These are phyloP conservation scores for Scytalidium lignicola DNA, from an alignment of 2,329 filamentous ascomycete species.

Conservation along the genomic window DNA sequence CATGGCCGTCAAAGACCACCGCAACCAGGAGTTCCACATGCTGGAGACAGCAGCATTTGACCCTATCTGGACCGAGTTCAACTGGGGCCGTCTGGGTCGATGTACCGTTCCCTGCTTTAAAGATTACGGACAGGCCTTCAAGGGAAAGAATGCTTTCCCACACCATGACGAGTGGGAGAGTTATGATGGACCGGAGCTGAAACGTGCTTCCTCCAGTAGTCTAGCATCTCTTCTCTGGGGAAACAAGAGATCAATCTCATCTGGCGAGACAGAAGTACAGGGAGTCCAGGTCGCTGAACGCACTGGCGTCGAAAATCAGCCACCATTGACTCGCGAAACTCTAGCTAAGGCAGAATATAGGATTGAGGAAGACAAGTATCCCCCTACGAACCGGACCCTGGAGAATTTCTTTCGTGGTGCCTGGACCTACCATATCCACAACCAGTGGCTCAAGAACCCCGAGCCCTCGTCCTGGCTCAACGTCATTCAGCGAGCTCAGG, in stretches of 20 bases:
- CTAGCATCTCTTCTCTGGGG: conserved; percentile 20
- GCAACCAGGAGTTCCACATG: conserved; percentile 49
- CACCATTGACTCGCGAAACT: conserved; percentile 9
- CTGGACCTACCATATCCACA: conserved; percentile 54
- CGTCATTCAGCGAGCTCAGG: conserved; percentile 46
- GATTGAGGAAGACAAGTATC: conserved; percentile 44
- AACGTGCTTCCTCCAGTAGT: conserved; percentile 21
- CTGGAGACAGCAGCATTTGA: conserved; percentile 53
- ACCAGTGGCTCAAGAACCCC: conserved; percentile 52
- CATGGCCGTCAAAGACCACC: conserved; percentile 51
- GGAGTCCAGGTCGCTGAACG: conserved; percentile 11
- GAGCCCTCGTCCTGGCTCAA: conserved; percentile 52
- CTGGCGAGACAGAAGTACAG: conserved; percentile 4
- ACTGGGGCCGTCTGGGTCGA: conserved; percentile 44
- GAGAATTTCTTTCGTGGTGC: conserved; percentile 52
- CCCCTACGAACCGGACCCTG: conserved; percentile 49
- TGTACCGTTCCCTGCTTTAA: conserved; percentile 50
- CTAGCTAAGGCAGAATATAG: conserved; percentile 36
- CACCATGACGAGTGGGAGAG: conserved; percentile 48
- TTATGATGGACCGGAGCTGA: conserved; percentile 40
- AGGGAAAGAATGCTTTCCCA: conserved; percentile 38
- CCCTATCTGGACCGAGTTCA: conserved; percentile 53
- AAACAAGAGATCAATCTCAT: conserved; percentile 7
- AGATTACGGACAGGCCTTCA: conserved; percentile 48
- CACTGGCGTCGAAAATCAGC: conserved; percentile 13